Evolutionary conservation across 345 rosid species (phyloP).

Genomic region (Moricandia arvensis): DNA sequence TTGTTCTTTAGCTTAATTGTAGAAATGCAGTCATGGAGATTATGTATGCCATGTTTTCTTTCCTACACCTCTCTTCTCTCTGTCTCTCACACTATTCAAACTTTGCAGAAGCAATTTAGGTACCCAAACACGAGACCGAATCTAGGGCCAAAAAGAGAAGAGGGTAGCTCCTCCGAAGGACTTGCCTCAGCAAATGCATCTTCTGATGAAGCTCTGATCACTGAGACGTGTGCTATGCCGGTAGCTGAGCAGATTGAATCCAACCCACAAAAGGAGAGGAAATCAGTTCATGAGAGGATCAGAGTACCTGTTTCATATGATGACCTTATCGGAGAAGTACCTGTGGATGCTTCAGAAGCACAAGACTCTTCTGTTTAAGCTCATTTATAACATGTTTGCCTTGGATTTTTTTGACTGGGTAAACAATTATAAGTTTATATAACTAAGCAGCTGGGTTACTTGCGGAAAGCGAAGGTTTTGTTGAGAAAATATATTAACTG

Average conservation of each 20-base stretch:
- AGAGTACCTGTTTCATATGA: constrained; percentile 86
- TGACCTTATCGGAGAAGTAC: constrained; percentile 49
- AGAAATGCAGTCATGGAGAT: not conserved
- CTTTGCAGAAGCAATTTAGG: constrained; percentile 83
- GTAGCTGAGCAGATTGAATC: constrained; percentile 36
- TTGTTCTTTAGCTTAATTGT: constrained; percentile 1
- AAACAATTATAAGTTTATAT: constrained; percentile 20
- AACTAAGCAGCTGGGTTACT: constrained; percentile 20
- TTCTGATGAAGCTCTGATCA: constrained; percentile 33
- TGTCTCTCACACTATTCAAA: not conserved
- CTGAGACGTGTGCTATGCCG: constrained; percentile 23
- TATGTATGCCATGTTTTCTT: constrained; percentile 1
- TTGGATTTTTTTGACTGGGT: constrained; percentile 9
- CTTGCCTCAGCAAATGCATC: constrained; percentile 22
- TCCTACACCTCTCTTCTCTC: not conserved
- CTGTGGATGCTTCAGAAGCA: constrained; percentile 33
- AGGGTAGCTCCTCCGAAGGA: constrained; percentile 36
- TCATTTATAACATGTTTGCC: constrained; percentile 25
- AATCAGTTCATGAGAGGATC: constrained; percentile 69
- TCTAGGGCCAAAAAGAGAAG: constrained; percentile 33
- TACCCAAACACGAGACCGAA: constrained; percentile 42
- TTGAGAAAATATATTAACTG: constrained; percentile 5
- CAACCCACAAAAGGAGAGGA: constrained; percentile 41
- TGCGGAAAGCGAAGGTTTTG: constrained; percentile 27
- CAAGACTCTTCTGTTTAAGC: constrained; percentile 28